Evolutionary conservation across 495 filamentous ascomycete genomes (phyloP).

Genomic region (Tuber calosporum): DNA sequence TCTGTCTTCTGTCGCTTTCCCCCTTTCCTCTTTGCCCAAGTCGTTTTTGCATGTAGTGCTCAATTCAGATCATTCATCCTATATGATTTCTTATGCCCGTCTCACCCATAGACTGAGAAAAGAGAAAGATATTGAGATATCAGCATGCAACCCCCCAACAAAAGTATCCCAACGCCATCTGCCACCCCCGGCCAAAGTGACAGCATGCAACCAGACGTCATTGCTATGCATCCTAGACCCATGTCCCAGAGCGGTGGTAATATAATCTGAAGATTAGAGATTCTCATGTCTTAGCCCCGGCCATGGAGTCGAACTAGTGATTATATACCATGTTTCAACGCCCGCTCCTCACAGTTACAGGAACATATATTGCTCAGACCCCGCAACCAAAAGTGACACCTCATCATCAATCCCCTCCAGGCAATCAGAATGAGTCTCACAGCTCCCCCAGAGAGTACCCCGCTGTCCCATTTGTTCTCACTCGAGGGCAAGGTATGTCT

Average conservation of each 20-base stretch:
- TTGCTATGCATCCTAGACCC: constrained; percentile 18
- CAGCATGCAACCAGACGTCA: constrained; percentile 33
- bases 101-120: background rate
- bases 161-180: background rate
- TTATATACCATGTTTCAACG: constrained; percentile 7
- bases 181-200: background rate
- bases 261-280: background rate
- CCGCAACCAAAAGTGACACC: constrained; percentile 26
- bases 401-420: constrained; percentile 26
- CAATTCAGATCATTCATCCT: background rate
- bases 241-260: constrained; percentile 32
- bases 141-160: background rate
- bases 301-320: background rate
- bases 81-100: background rate
- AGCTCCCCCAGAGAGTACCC: constrained; percentile 36
- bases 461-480: constrained; percentile 37
- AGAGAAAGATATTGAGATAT: background rate
- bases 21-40: background rate
- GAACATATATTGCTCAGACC: constrained; percentile 5
- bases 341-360: background rate
- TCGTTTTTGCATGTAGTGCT: background rate
- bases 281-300: background rate
- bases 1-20: background rate
- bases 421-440: constrained; percentile 38
- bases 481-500: constrained; percentile 36